Base-by-base conservation (phyloP, 768 basidiomycete genomes). In the Hericium rajendrae region DNA sequence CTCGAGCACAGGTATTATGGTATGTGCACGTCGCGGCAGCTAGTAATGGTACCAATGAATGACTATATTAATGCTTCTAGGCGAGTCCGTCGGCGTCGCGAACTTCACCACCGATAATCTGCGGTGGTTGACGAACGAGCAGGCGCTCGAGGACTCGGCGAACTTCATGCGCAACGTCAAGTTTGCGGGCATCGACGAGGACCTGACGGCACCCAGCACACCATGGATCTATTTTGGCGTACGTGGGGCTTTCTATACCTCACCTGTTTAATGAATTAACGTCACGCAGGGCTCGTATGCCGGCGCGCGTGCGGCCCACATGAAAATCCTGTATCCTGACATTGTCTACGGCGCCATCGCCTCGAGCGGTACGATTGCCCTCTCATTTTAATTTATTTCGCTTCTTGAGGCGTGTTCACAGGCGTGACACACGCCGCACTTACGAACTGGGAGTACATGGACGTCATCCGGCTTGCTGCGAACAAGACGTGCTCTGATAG, bases 181-280 rank as follows among this genome's bases (percentile, higher is more conserved):
- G 64, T 86, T 94, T 63, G 70, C 76, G 6, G 87, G 83, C 1
- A 81, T 94, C 51, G 71, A 78, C 1, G 84, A 86, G 64, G 80
- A 88, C 65, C 64, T 91, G 61, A 86, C 85, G 16, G 79, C 90
- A 11, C 81, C 86, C 16, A 73, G 72, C 28, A 85, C 85, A 1
- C 88, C 90, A 9, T 93, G 91, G 91, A 91, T 93, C 56, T 93
- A 95, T 68, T 95, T 95, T 65, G 95, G 95, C 13, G 94, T 91
- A 68, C 43, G 82, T 64, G 22, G 22, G 22, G 22, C 22, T 22
- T 22, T 22, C 22, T 22, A 22, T 22, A 59, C 53, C 24, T 58
- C 49, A 18, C 22, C 0, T 39, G 12, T 20, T 50, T 18, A 38
- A 20, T 48, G 22, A 1, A 13, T 18, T 43, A 18, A 15, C 3